Base-by-base conservation (phyloP, 2,329 filamentous ascomycete species). In the Hymenoscyphus albidus region DNA sequence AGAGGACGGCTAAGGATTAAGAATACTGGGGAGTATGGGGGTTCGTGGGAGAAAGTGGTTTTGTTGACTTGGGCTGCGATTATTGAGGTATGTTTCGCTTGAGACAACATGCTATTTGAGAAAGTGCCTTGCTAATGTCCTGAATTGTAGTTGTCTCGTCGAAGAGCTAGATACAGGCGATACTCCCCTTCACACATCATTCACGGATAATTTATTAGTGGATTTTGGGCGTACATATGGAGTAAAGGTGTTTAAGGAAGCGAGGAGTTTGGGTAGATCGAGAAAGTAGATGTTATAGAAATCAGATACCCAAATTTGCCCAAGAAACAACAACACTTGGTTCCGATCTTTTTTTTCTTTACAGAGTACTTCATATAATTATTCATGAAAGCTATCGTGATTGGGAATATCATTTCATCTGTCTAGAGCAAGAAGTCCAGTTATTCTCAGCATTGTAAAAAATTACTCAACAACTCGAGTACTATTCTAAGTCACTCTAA, bases 151-250 rank as follows among this genome's bases (percentile, higher is more conserved):
- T 61, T 70, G 39, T 68, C 69, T 31, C 67, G 69, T 64, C 56
- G 68, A 42, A 62, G 69, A 63, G 66, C 69, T 42, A 65, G 69
- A 42, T 40, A 65, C 27, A 61, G 69, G n/a, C 62, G 69, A 5
- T 70, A 69, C 59, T 70, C 69, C 9, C 69, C 69, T 3, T 69
- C 68, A 5, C 69, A 70, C 66, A 38, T 70, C 2, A 69, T 70
- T 60, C 48, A 54, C 48, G 48, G 48, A 54, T 54, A 31, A 18
- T 13, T 16, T 7, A n/a, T 18, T 5, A 18, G 22, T 51, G 31
- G 18, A 54, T 27, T 27, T 13, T 10, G 18, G 48, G 48, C 14
- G n/a, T 54, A 54, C 18, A 54, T 54, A 54, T 54, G 18, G 48
- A 54, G 48, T 27, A 4, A 27, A 27, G 48, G 48, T 22, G 18